Evolutionary conservation across 2,329 filamentous ascomycete genomes (phyloP).

Genomic region (Moelleriella libera): DNA sequence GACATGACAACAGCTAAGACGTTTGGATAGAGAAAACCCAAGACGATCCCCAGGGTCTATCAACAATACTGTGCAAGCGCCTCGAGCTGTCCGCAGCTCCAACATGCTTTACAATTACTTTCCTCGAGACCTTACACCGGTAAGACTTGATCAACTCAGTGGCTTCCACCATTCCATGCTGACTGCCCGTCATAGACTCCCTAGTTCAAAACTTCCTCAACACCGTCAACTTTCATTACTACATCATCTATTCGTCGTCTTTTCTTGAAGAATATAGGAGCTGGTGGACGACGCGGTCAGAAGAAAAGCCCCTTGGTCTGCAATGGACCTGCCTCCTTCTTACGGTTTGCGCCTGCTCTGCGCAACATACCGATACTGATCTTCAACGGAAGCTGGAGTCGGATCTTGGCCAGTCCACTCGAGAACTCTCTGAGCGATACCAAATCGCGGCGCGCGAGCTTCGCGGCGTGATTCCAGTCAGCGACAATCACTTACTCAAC

Average conservation of each 20-base stretch:
- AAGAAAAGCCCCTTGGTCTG: conserved; percentile 15
- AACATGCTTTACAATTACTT: conserved; percentile 16
- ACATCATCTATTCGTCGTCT: conserved; percentile 20
- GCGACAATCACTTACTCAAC: conserved; percentile 17
- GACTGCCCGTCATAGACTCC: conserved; percentile 11
- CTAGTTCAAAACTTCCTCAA: conserved; percentile 23
- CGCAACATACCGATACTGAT: conserved; percentile 17
- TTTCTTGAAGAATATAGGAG: conserved; percentile 20
- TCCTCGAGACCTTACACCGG: conserved; percentile 20
- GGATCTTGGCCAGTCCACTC: conserved; percentile 15
- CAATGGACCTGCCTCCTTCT: conserved; percentile 24
- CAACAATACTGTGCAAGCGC: conserved; percentile 7
- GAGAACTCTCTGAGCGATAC: conserved; percentile 16
- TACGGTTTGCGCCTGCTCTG: conserved; percentile 22
- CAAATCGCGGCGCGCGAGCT: conserved; percentile 19
- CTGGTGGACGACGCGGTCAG: conserved; percentile 19
- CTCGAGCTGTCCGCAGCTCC: conserved; percentile 13
- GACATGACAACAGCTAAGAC: no score
- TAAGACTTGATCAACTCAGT: conserved; percentile 5
- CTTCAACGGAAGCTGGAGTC: conserved; percentile 15
- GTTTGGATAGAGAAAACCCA: conserved; percentile 6
- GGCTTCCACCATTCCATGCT: not conserved
- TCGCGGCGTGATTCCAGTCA: conserved; percentile 16
- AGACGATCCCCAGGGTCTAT: conserved; percentile 6
- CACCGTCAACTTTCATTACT: conserved; percentile 23